phyloP scores from a whole-genome alignment of 2,329 filamentous ascomycete species.

The Monilinia polystroma region DNA sequence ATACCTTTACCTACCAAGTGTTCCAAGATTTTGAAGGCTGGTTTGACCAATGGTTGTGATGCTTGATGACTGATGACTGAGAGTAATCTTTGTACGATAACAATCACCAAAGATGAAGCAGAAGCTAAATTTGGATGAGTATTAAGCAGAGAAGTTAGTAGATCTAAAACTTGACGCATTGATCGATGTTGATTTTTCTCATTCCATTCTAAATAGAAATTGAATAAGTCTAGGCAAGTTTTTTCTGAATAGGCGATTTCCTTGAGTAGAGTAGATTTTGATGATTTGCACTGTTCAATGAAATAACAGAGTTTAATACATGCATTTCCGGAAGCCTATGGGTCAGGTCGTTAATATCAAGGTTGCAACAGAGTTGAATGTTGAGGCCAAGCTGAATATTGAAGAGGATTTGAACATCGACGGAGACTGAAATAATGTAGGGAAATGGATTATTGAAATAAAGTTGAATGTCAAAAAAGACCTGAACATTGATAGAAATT shows the following conservation, averaged over 20 bases:
- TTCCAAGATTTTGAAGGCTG: slow-evolving; percentile 65
- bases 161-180: slow-evolving; percentile 61
- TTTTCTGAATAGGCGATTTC: slow-evolving; percentile 53
- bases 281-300: slow-evolving; percentile 58
- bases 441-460: background rate
- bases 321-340: slow-evolving; percentile 51
- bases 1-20: slow-evolving; percentile 63
- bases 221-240: slow-evolving; percentile 53
- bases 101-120: slow-evolving; percentile 47
- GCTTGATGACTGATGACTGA: slow-evolving; percentile 60
- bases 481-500: background rate
- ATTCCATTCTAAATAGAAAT: slow-evolving; percentile 66
- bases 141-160: slow-evolving; percentile 52
- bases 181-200: slow-evolving; percentile 64
- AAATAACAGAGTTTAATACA: slow-evolving; percentile 62
- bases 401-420: background rate
- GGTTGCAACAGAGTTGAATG: background rate
- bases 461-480: background rate
- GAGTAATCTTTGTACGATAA: slow-evolving; percentile 53
- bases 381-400: background rate
- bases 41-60: slow-evolving; percentile 65
- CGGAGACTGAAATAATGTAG: background rate
- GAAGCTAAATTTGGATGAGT: slow-evolving; percentile 48
- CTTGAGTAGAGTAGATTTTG: slow-evolving; percentile 45
- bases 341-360: background rate